Evolutionary conservation across 2,329 filamentous ascomycete genomes (phyloP).

Genomic region (Orbilia blumenaviensis): DNA sequence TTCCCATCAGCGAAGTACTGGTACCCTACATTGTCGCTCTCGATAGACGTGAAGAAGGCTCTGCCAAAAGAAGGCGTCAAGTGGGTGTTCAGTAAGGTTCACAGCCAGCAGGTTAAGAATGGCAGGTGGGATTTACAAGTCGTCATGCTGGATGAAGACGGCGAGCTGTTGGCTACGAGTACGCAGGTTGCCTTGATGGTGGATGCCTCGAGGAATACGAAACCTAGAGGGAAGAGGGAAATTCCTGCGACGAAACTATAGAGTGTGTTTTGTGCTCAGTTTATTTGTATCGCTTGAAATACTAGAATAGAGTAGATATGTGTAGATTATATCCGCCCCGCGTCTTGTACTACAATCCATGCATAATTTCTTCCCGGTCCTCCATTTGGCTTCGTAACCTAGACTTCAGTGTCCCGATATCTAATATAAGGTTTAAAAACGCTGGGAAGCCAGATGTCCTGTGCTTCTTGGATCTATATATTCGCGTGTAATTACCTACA

Average conservation of each 20-base stretch:
- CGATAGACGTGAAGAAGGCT: conserved; percentile 78
- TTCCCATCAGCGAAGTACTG: conserved; percentile 66
- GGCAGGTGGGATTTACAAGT: conserved; percentile 80
- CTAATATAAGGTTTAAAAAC: too few relatives aligned
- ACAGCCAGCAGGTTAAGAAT: conserved; percentile 73
- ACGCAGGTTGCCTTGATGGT: conserved; percentile 74
- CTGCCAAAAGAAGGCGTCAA: conserved; percentile 74
- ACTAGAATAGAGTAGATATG: not conserved
- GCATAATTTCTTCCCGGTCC: not conserved
- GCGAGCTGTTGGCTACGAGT: conserved; percentile 73
- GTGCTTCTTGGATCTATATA: too few relatives aligned
- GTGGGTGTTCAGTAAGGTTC: conserved; percentile 74
- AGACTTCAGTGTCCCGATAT: not conserved
- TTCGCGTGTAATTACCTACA: too few relatives aligned
- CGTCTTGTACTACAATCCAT: conserved; percentile 10
- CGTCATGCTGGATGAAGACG: conserved; percentile 70
- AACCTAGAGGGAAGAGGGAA: conserved; percentile 62
- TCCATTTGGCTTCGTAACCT: not conserved
- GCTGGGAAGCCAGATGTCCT: too few relatives aligned
- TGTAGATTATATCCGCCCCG: not conserved
- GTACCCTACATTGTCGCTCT: conserved; percentile 80
- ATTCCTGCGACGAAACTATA: conserved; percentile 20
- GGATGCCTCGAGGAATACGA: conserved; percentile 71
- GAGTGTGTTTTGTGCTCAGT: not conserved
- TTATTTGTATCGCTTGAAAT: not conserved